A percentile compares a stretch with the other conserved stretches of the same genome.
phyloP scores from a whole-genome alignment of 768 basidiomycete species.

The Leccinellum albellum region DNA sequence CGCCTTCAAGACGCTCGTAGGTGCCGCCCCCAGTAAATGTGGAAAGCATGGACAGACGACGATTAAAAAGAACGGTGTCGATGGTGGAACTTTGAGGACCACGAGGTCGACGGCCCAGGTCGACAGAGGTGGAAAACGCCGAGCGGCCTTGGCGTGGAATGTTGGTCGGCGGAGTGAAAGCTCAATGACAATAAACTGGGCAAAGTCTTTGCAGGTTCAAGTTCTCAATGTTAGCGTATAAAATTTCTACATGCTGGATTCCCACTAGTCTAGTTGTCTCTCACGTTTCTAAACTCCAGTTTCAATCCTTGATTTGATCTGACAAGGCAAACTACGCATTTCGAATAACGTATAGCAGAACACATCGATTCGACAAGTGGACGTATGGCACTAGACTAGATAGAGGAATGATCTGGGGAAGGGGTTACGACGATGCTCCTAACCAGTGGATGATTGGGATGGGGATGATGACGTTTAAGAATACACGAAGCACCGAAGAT shows the following conservation, averaged over 20 bases:
- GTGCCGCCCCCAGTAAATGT: constrained; percentile 39
- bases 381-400: constrained; percentile 2
- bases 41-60: constrained; percentile 19
- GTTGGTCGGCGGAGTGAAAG: constrained; percentile 3
- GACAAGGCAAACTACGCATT: background rate
- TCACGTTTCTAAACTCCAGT: no score
- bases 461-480: constrained; percentile 23
- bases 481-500: constrained; percentile 46
- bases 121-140: constrained; percentile 30
- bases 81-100: constrained; percentile 10
- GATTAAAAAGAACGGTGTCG: background rate
- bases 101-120: constrained; percentile 25
- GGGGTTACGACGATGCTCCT: constrained; percentile 56
- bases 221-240: background rate
- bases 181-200: no score
- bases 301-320: no score
- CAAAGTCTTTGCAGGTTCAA: no score
- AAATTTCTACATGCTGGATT: background rate
- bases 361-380: background rate
- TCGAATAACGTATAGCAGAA: background rate
- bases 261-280: background rate
- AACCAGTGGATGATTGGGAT: constrained; percentile 41
- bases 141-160: constrained; percentile 22
- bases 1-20: constrained; percentile 62
- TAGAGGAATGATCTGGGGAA: constrained; percentile 2